Conservation (phyloP, 192 early-diverging fungal genomes). For the Coemansia sp. region DNA sequence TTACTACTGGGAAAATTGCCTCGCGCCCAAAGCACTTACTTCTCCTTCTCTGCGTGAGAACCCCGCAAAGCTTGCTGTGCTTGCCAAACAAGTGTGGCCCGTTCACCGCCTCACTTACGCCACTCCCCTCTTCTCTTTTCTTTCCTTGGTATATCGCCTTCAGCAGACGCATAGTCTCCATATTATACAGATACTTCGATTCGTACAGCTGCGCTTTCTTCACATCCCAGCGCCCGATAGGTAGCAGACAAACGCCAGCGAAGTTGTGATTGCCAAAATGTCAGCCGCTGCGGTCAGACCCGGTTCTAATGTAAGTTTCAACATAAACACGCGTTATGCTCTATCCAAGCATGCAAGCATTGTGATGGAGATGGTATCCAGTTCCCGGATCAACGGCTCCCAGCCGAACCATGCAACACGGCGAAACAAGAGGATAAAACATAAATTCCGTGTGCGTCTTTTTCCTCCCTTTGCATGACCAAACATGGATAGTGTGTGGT, state of each 20-base stretch:
- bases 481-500: neutral
- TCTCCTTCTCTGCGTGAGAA: constrained; percentile 7
- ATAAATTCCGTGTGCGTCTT: neutral
- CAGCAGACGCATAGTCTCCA: neutral
- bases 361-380: neutral
- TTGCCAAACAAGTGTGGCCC: too few species aligned
- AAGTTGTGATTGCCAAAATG: neutral
- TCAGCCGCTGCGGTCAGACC: constrained; percentile 6
- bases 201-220: neutral
- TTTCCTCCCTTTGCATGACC: constrained; percentile 5
- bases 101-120: neutral
- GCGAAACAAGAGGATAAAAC: neutral
- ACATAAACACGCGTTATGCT: neutral
- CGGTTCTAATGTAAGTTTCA: constrained; percentile 8
- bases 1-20: constrained; percentile 11
- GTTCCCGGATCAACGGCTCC: neutral
- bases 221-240: neutral
- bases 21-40: neutral
- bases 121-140: neutral
- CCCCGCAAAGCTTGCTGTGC: neutral
- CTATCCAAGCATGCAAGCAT: neutral
- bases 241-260: neutral
- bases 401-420: neutral
- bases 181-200: neutral
- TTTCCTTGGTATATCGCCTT: neutral